These are phyloP conservation scores for Colletotrichum phormii DNA, from an alignment of 2,329 filamentous ascomycete species.

Conservation along the genomic window DNA sequence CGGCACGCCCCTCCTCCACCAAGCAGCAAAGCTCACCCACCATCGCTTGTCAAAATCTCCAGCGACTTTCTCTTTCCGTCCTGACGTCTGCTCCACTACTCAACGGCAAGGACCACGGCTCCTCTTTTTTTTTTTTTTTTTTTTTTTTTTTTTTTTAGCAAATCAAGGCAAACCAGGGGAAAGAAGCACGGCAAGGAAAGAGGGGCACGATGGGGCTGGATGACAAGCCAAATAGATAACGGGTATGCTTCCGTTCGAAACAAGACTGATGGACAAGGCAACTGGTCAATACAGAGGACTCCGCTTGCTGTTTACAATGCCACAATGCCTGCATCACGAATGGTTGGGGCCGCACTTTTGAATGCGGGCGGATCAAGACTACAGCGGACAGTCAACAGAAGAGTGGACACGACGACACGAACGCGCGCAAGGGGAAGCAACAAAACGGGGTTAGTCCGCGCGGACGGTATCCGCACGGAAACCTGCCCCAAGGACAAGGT, in stretches of 20 bases:
- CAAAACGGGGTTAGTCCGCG: neutral
- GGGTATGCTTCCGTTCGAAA: conserved; percentile 4
- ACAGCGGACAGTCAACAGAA: neutral
- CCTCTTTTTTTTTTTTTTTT: conserved; percentile 14
- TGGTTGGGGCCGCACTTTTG: conserved; percentile 16
- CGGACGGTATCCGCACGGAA: conserved; percentile 14
- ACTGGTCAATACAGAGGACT: neutral
- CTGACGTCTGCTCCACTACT: neutral
- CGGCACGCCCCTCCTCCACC: neutral
- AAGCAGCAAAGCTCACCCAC: neutral
- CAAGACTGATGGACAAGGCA: too few species aligned
- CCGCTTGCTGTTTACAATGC: conserved; percentile 32
- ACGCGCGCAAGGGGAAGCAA: neutral
- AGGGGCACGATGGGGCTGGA: neutral
- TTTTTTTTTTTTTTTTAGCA: too few species aligned
- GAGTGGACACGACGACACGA: neutral
- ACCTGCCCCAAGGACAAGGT: too few species aligned
- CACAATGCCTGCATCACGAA: conserved; percentile 32
- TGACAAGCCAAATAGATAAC: conserved; percentile 22
- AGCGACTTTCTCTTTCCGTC: conserved; percentile 1
- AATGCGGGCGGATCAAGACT: conserved; percentile 24
- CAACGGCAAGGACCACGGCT: conserved; percentile 12
- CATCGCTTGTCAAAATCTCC: neutral
- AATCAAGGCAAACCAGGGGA: conserved; percentile 19
- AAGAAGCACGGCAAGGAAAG: neutral